phyloP scores from a whole-genome alignment of 495 filamentous ascomycete genomes.

The Lophiotrema nucula region DNA sequence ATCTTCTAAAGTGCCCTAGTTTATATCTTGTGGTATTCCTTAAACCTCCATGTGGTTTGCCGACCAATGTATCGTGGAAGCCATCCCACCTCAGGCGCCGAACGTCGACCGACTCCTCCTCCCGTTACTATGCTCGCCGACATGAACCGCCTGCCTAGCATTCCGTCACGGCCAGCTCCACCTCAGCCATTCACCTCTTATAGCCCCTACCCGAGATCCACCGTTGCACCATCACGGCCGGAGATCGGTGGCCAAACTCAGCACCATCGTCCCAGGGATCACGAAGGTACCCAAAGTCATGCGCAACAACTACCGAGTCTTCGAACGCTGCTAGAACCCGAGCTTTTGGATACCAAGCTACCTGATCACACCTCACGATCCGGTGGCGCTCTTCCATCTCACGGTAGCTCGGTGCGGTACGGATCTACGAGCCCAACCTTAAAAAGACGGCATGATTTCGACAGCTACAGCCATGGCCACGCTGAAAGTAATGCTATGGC shows the following conservation, averaged over 20 bases:
- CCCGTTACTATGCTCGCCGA: constrained; percentile 24
- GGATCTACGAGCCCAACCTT: constrained; percentile 31
- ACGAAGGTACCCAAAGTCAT: constrained; percentile 18
- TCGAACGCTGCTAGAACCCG: constrained; percentile 31
- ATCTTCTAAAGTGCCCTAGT: constrained; percentile 29
- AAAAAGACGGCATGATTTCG: constrained; percentile 33
- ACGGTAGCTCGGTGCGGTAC: constrained; percentile 10
- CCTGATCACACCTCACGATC: constrained; percentile 12
- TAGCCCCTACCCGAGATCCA: constrained; percentile 21
- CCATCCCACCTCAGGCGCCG: constrained; percentile 28
- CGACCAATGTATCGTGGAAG: constrained; percentile 35
- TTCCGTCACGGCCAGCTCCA: constrained; percentile 24
- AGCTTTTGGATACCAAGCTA: constrained; percentile 24
- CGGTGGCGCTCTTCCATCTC: constrained; percentile 5
- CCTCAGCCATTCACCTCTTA: constrained; percentile 19
- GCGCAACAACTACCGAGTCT: constrained; percentile 31
- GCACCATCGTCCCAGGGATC: constrained; percentile 22
- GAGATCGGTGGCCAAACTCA: constrained; percentile 26
- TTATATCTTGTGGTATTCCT: constrained; percentile 34
- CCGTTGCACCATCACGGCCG: constrained; percentile 21
- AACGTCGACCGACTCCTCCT: constrained; percentile 16
- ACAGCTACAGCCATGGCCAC: constrained; percentile 23
- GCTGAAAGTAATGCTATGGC: constrained; percentile 17
- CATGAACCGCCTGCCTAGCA: constrained; percentile 33
- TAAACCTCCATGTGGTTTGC: constrained; percentile 28